Percentiles rank a stretch among this genome's conserved stretches.
These are phyloP conservation scores for Hemerocallis citrina DNA, from an alignment of 106 monocot genomes.

Conservation along the genomic window DNA sequence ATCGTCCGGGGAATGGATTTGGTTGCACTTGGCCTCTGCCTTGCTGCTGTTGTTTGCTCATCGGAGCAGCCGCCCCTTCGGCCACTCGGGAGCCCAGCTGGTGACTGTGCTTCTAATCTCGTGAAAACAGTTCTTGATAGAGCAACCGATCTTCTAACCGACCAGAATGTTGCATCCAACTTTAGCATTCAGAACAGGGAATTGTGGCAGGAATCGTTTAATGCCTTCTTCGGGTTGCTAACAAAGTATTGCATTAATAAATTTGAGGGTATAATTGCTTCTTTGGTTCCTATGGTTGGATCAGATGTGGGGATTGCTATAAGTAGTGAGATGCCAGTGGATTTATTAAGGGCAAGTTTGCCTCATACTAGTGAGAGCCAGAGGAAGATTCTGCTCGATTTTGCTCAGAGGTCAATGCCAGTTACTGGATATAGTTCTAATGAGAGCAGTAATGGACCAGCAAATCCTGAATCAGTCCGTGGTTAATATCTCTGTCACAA, in stretches of 20 bases:
- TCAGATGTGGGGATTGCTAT: constrained; percentile 11
- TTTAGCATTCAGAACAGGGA: constrained; percentile 7
- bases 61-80: constrained; percentile 33
- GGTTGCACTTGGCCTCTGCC: constrained; percentile 22
- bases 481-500: too few relatives aligned
- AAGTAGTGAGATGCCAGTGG: constrained; percentile 30
- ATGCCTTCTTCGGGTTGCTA: constrained; percentile 28
- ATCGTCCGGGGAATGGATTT: constrained; percentile 21
- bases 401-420: constrained; percentile 27
- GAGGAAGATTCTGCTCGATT: constrained; percentile 19
- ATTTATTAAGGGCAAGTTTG: constrained; percentile 31
- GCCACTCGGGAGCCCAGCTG: constrained; percentile 24
- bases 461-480: constrained; percentile 12
- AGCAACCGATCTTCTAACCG: constrained; percentile 24
- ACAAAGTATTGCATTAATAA: constrained; percentile 23
- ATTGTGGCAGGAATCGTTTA: constrained; percentile 34
- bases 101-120: constrained; percentile 28
- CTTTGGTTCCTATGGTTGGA: constrained; percentile 1
- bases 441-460: constrained; percentile 4
- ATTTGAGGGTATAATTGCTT: constrained; percentile 17
- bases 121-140: constrained; percentile 30
- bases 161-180: constrained; percentile 11
- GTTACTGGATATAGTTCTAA: constrained; percentile 3
- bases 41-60: constrained; percentile 41
- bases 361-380: constrained; percentile 34